Evolutionary conservation across 2,329 filamentous ascomycete species (phyloP), one percentile per base, ranked within the genome.

Genomic region (Geosmithia putterillii): DNA sequence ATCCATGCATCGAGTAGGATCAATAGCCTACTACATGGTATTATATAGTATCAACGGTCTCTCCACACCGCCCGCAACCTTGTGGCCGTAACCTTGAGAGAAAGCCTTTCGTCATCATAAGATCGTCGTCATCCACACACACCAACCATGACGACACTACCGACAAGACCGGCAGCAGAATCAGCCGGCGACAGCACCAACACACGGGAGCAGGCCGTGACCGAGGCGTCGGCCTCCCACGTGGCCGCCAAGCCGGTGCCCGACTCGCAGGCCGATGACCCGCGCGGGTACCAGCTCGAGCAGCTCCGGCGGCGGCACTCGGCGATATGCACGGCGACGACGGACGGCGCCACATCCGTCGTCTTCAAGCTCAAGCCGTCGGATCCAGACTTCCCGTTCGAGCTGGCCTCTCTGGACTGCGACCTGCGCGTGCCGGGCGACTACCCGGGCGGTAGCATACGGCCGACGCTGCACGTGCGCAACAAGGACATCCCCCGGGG

Each of bases 331-430:
- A 60, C 62, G 10, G 62, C 54, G 14, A 53, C 65, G 3, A 55
- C 59, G 7, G 60, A 71, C 46, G 70, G 73, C 41, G 68, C 67
- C 3, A 76, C 74, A 0, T 69, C 73, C 15, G 60, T 89, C 35
- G 62, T 67, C 9, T 85, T 90, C 59, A 75, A 69, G 42, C 63
- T 92, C 47, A 64, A 63, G 12, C 86, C 86, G 5, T 87, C 85
- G 6, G 86, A 92, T 56, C 86, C 86, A 0, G 86, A 92, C 54
- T 90, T 92, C 53, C 83, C 86, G 1, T 90, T 86, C 58, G 83
- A 88, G 47, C 66, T 90, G 54, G 71, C 78, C 21, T 66, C 73
- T 35, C 66, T 92, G 25, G 70, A 83, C 36, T 89, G 83, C 56
- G 68, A 76, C 38, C 63, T 92, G 34, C 70, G 66, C 42, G 69